These are phyloP conservation scores for Cinnamomum micranthum DNA, from an alignment of 164 flowering plant species.

Conservation along the genomic window DNA sequence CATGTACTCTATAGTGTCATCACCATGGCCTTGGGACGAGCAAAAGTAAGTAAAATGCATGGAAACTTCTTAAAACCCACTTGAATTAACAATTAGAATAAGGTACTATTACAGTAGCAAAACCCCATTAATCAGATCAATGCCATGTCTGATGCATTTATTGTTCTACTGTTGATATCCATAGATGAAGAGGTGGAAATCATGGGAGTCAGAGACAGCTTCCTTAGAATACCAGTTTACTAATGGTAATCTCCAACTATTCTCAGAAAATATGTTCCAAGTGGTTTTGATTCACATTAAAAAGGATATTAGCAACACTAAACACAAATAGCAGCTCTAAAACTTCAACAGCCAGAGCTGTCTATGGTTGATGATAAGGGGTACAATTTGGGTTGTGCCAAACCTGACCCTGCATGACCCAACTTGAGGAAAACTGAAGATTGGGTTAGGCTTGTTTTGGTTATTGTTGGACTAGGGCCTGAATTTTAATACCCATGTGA, in stretches of 20 bases:
- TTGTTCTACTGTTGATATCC: neutral
- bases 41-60: slow-evolving; percentile 41
- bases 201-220: slow-evolving; percentile 58
- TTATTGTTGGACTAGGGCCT: too few relatives aligned
- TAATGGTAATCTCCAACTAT: slow-evolving; percentile 33
- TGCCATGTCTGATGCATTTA: neutral
- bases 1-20: slow-evolving; percentile 61
- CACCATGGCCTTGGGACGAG: slow-evolving; percentile 46
- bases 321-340: neutral
- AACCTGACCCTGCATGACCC: neutral
- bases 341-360: neutral
- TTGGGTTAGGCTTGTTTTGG: neutral
- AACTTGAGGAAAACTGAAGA: neutral
- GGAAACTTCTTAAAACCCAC: neutral
- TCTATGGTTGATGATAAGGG: neutral
- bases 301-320: neutral
- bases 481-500: too few relatives aligned
- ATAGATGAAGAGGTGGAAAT: slow-evolving; percentile 72
- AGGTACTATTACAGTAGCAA: neutral
- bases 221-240: slow-evolving; percentile 58
- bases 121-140: neutral
- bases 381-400: neutral
- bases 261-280: neutral
- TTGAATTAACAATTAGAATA: neutral
- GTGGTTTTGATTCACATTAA: neutral